Evolutionary conservation across 2,329 filamentous ascomycete genomes (phyloP).

Genomic region (Ascochyta lentis): DNA sequence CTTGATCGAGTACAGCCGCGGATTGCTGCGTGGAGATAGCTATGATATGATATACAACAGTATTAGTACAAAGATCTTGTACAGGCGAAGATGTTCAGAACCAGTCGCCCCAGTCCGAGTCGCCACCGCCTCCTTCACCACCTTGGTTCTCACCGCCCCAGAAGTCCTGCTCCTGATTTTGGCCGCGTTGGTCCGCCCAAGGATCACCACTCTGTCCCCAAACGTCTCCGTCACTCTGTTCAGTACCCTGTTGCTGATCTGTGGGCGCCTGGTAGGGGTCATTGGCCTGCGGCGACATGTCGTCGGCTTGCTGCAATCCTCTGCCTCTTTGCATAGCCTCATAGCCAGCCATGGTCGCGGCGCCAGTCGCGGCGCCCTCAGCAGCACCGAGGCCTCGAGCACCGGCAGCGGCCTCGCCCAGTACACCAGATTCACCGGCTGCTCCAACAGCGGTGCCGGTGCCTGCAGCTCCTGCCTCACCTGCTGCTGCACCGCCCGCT

Average conservation of each 20-base stretch:
- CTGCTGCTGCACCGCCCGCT: constrained; percentile 49
- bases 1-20: not conserved
- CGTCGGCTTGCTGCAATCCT: constrained; percentile 33
- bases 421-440: constrained; percentile 51
- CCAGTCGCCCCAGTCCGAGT: constrained; percentile 36
- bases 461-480: constrained; percentile 45
- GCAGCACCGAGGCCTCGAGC: constrained; percentile 48
- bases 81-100: constrained; percentile 20
- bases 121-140: constrained; percentile 45
- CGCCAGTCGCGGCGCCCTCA: constrained; percentile 57
- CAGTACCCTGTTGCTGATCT: constrained; percentile 28
- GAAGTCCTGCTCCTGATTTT: constrained; percentile 32
- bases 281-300: constrained; percentile 35
- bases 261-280: constrained; percentile 30
- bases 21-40: not conserved
- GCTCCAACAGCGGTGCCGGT: constrained; percentile 47
- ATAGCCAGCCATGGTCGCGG: constrained; percentile 67
- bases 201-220: constrained; percentile 40
- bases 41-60: constrained; percentile 1
- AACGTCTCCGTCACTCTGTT: constrained; percentile 30
- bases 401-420: constrained; percentile 58
- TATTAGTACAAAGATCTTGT: constrained; percentile 2
- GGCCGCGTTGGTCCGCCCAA: constrained; percentile 23
- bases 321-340: constrained; percentile 66
- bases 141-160: constrained; percentile 36